Evolutionary conservation across 805 yeast genomes (phyloP), one percentile per base, ranked within the genome.

Genomic region (Maudiozyma serrabonitensis): DNA sequence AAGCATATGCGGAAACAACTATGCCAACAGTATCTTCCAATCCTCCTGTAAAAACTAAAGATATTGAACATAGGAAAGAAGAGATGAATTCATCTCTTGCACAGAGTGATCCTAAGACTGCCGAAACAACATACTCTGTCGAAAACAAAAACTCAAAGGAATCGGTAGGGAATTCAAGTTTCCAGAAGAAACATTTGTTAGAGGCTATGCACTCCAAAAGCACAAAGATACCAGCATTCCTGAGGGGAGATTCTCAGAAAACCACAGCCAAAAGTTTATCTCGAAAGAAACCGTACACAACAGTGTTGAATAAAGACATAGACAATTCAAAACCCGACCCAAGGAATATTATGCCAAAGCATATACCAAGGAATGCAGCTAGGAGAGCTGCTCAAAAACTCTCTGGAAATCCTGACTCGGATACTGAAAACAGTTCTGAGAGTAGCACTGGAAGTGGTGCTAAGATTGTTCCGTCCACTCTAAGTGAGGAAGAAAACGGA

Each of bases 271-370:
- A 46, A 48, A 28, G 45, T 41, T n/a, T 41, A 39, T 12, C 53
- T 52, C 21, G 42, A 46, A 54, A 48, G n/a, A 62, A 54, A 38
- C 63, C 66, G n/a, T 60, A 61, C 43, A 57, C 61, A 2, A 63
- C 67, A 3, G 60, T 63, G 34, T 45, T 58, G 26, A 51, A 57
- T 45, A 58, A 58, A 28, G 64, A 63, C 46, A 61, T 60, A 13
- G 67, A 64, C 47, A 63, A 64, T 48, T 60, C 67, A 6, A 55
- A 55, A 50, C 64, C 61, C 6, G 61, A 58, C 52, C 60, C 64
- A 37, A 56, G 68, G 54, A 61, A 60, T 51, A 56, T 60, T 31
- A 46, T 63, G 35, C 66, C 68, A 1, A 52, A 51, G 37, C 53
- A 62, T 42, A 50, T 55, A 6, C 58, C 62, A 37, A 60, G 66